These are phyloP conservation scores for Lenzites betulinus DNA, from an alignment of 768 basidiomycete species.

Conservation along the genomic window DNA sequence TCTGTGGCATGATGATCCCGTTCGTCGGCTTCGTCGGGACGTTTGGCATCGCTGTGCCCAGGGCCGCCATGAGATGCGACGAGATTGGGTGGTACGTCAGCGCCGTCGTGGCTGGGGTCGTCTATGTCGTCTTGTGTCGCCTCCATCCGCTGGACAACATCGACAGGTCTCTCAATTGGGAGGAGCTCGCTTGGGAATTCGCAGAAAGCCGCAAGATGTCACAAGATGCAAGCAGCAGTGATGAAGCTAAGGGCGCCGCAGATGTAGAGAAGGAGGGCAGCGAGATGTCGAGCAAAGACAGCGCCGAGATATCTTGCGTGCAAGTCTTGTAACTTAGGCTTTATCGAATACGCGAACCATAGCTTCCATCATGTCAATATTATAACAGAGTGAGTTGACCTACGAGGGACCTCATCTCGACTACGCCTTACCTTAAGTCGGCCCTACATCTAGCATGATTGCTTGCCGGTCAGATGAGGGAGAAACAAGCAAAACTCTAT, in stretches of 20 bases:
- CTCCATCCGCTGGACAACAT: slow-evolving; percentile 12
- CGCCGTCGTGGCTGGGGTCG: slow-evolving; percentile 14
- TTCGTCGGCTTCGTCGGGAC: slow-evolving; percentile 23
- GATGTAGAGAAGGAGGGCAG: neutral
- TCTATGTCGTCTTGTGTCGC: slow-evolving; percentile 18
- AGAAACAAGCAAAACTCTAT: neutral
- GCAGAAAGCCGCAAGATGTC: neutral
- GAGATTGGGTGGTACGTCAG: slow-evolving; percentile 23
- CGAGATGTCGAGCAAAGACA: neutral
- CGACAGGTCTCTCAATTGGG: slow-evolving; percentile 13
- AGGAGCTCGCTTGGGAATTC: slow-evolving; percentile 15
- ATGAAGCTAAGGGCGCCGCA: neutral
- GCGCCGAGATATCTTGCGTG: no score
- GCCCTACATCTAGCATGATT: no score
- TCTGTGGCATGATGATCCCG: slow-evolving; percentile 22
- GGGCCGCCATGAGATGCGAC: slow-evolving; percentile 14
- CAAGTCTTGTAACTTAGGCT: no score
- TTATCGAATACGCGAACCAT: no score
- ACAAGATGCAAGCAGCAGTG: neutral
- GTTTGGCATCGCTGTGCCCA: slow-evolving; percentile 20
- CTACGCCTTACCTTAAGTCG: no score
- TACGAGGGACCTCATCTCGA: no score
- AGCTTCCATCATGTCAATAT: no score
- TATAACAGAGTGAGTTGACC: no score
- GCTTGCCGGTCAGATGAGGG: no score